Conservation (phyloP, 2,329 filamentous ascomycete species). For the Arthrocladium fulminans region DNA sequence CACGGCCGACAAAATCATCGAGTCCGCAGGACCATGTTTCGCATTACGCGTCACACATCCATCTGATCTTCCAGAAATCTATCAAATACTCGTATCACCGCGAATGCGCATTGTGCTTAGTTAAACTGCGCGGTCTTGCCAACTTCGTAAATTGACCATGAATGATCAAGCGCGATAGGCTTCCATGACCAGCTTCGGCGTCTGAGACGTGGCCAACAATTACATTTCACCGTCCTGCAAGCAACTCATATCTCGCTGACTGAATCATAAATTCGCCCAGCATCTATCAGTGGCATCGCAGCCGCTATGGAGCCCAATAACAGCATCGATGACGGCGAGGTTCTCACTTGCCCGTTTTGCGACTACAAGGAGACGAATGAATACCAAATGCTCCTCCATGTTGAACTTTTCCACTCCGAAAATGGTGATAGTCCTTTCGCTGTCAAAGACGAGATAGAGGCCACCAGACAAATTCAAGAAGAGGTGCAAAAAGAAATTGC, state of each 20-base stretch:
- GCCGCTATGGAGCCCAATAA: background rate
- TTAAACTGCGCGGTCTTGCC: too few relatives aligned
- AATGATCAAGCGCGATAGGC: background rate
- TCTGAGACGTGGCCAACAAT: background rate
- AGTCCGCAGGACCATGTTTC: background rate
- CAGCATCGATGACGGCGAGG: background rate
- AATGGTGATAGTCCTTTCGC: constrained; percentile 23
- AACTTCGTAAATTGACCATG: background rate
- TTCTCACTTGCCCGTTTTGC: constrained; percentile 37
- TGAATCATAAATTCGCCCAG: background rate
- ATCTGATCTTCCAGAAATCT: background rate
- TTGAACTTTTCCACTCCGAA: constrained; percentile 39
- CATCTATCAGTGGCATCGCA: background rate
- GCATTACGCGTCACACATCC: background rate
- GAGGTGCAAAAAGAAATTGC: constrained; percentile 1
- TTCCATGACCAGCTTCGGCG: background rate
- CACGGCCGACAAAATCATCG: background rate
- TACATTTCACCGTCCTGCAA: background rate
- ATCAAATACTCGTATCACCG: background rate
- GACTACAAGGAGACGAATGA: constrained; percentile 33
- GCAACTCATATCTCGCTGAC: background rate
- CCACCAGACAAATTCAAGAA: background rate
- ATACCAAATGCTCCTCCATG: constrained; percentile 35
- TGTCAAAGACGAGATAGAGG: constrained; percentile 17
- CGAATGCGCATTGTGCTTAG: background rate